Evolutionary conservation across 495 filamentous ascomycete species (phyloP), one percentile per base, ranked within the genome.

Genomic region (Aspergillus sparsus): DNA sequence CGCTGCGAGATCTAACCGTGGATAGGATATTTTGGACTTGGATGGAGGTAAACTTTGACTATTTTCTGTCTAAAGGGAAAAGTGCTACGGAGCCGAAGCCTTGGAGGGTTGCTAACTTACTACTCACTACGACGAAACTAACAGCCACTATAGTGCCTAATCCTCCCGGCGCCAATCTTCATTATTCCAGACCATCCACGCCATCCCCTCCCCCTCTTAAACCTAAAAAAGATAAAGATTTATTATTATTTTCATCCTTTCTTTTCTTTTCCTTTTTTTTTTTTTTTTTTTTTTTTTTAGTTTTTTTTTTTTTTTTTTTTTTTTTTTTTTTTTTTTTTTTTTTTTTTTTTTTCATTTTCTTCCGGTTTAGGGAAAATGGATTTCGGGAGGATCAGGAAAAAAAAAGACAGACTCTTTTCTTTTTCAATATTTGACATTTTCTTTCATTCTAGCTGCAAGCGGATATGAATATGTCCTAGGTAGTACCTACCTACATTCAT

Each of bases 161-260:
- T 65, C 63, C 63, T 65, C 63, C 63, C 59, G 63, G 59, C 63
- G 63, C 63, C 63, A 66, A 66, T 66, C 60, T 66, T 66, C 60
- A 62, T 66, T 57, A 57, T 61, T 64, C 58, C 62, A 64, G 49
- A 54, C 58, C 62, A 58, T 55, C 64, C 57, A 60, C 55, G 42
- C 50, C 41, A 37, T 56, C 49, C 41, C 49, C 45, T 57, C 54
- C 41, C 37, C 39, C 33, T 54, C 15, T 52, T 49, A 53, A 65
- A 65, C 62, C 62, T 64, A 61, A 64, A 61, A 21, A 42, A 11
- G 15, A 42, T 9, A 42, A 42, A 42, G 15, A 42, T 50, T 31
- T 50, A 50, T 27, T 31, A 27, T 50, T 21, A 27, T 27, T 27
- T 27, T 27, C 21, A 1, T 50, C 18, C 47, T 21, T n/a, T n/a